Conservation (phyloP, 768 basidiomycete genomes). For the Kwoniella dejecticola region DNA sequence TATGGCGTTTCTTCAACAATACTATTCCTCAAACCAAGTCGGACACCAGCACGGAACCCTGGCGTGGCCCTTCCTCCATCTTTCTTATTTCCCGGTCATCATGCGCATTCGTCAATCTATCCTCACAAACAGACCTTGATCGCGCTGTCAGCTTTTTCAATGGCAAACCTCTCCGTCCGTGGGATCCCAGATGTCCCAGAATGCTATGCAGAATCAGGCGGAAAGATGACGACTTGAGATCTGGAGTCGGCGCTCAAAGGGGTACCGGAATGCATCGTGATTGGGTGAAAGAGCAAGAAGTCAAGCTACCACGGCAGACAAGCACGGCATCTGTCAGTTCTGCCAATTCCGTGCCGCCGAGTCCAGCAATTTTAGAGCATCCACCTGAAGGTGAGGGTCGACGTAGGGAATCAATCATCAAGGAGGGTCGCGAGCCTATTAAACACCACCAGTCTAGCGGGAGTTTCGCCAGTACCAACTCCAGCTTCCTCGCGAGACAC, state of each 20-base stretch:
- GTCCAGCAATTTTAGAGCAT: constrained; percentile 33
- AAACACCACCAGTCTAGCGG: constrained; percentile 65
- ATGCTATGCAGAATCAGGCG: constrained; percentile 81
- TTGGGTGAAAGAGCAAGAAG: constrained; percentile 68
- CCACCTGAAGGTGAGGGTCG: constrained; percentile 51
- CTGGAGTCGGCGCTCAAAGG: constrained; percentile 89
- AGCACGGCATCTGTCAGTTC: constrained; percentile 9
- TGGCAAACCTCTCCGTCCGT: constrained; percentile 68
- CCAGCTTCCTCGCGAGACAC: constrained; percentile 71
- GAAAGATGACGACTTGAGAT: constrained; percentile 79
- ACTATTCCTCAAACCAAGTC: constrained; percentile 38
- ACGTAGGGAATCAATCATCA: constrained; percentile 34
- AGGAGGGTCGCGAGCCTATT: constrained; percentile 11
- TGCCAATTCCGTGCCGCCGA: constrained; percentile 22
- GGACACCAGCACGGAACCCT: constrained; percentile 23
- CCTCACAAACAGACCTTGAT: constrained; percentile 64
- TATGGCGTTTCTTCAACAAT: constrained; percentile 78
- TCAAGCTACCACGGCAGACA: constrained; percentile 23
- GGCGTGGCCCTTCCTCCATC: constrained; percentile 73
- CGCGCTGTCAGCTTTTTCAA: constrained; percentile 73
- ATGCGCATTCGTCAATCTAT: constrained; percentile 91
- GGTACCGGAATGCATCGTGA: constrained; percentile 78
- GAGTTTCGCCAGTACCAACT: constrained; percentile 78
- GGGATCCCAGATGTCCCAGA: constrained; percentile 71
- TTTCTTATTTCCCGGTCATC: constrained; percentile 93